Evolutionary conservation across 1,139 yeast genomes (phyloP).

Genomic region (Yamadazyma oceani): DNA sequence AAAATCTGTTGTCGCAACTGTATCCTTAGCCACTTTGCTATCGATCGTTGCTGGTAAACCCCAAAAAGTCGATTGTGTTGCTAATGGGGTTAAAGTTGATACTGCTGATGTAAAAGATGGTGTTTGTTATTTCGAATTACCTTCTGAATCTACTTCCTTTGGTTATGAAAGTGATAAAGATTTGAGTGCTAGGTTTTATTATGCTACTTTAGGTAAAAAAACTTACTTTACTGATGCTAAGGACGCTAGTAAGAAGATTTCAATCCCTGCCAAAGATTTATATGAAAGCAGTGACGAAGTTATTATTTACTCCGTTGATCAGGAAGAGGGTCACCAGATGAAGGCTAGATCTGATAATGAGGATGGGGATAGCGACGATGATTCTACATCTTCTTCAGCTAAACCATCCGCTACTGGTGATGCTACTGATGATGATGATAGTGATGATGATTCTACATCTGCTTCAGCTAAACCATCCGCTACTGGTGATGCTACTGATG

Average conservation of each 20-base stretch:
- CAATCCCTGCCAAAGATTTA: conserved; percentile 11
- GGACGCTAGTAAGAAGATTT: conserved; percentile 6
- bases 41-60: conserved; percentile 3
- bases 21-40: conserved; percentile 7
- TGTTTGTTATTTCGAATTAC: conserved; percentile 10
- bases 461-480: neutral
- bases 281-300: conserved; percentile 6
- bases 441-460: conserved; percentile 4
- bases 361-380: conserved; percentile 5
- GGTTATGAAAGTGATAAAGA: conserved; percentile 4
- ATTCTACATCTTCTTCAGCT: neutral
- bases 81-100: conserved; percentile 7
- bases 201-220: conserved; percentile 8
- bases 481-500: neutral
- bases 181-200: conserved; percentile 9
- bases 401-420: neutral
- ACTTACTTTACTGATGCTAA: conserved; percentile 9
- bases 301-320: conserved; percentile 10
- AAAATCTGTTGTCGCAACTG: conserved; percentile 6
- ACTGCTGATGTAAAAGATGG: conserved; percentile 7
- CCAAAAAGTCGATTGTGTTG: conserved; percentile 8
- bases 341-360: conserved; percentile 6
- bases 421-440: conserved; percentile 7
- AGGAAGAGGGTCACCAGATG: conserved; percentile 4
- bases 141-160: conserved; percentile 5